Percentiles rank a stretch among this genome's conserved stretches.
These are phyloP conservation scores for Microdochium bolleyi DNA, from an alignment of 2,329 filamentous ascomycete species.

Conservation along the genomic window DNA sequence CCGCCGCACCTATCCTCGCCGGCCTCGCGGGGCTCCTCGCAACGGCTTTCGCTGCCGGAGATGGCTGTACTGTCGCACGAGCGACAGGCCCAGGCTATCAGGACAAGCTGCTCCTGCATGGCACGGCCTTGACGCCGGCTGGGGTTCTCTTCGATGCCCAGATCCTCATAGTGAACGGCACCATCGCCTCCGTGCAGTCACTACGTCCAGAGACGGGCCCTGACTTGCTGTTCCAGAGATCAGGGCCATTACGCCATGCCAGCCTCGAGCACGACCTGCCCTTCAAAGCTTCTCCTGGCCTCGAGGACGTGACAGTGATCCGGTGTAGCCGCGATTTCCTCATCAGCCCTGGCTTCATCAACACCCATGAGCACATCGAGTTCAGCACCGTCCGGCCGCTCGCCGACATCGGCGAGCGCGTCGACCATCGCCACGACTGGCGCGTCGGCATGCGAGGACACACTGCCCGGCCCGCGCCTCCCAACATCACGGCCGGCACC, in stretches of 20 bases:
- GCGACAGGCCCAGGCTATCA: background rate
- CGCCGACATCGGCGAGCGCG: slow-evolving; percentile 11
- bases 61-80: background rate
- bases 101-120: slow-evolving; percentile 22
- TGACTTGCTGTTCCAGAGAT: no score
- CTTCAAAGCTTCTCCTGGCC: slow-evolving; percentile 1
- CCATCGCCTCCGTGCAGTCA: slow-evolving; percentile 7
- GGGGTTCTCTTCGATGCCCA: slow-evolving; percentile 12
- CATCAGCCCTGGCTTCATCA: slow-evolving; percentile 20
- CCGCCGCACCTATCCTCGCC: background rate
- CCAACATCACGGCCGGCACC: slow-evolving; percentile 11
- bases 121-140: slow-evolving; percentile 28
- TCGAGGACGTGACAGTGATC: slow-evolving; percentile 9
- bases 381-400: slow-evolving; percentile 15
- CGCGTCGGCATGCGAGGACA: slow-evolving; percentile 12
- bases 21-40: background rate
- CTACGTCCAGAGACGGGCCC: no score
- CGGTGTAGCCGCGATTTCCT: slow-evolving; percentile 13
- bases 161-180: slow-evolving; percentile 16
- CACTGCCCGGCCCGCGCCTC: slow-evolving; percentile 8
- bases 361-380: slow-evolving; percentile 19
- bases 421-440: slow-evolving; percentile 20
- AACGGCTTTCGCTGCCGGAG: background rate
- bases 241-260: no score
- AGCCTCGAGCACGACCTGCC: background rate